Percentiles rank a stretch among this genome's conserved stretches.
phyloP scores from a whole-genome alignment of 345 rosid species.

The Corchorus capsularis region DNA sequence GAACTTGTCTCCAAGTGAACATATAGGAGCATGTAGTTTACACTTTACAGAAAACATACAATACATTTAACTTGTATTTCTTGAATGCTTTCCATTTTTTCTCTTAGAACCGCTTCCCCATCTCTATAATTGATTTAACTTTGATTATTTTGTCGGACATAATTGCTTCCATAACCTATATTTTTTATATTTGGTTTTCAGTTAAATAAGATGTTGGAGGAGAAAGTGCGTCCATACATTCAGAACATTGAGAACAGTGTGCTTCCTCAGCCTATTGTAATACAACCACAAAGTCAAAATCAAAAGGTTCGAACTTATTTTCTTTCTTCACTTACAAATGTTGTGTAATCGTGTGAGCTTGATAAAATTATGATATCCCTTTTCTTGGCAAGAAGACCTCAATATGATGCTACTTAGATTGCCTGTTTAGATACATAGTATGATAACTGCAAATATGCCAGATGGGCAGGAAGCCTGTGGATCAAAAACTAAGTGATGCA shows the following conservation, averaged over 20 bases:
- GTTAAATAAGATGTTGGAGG: slow-evolving; percentile 81
- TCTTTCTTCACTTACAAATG: background rate
- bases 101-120: background rate
- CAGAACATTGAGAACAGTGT: slow-evolving; percentile 47
- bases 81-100: background rate
- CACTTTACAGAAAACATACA: background rate
- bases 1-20: background rate
- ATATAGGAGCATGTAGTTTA: background rate
- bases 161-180: background rate
- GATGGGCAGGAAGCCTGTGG: background rate
- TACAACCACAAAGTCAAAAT: slow-evolving; percentile 48
- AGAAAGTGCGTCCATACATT: slow-evolving; percentile 76
- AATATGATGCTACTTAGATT: background rate
- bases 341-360: background rate
- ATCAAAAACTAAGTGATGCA: background rate
- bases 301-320: slow-evolving; percentile 37
- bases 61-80: background rate
- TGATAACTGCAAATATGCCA: background rate
- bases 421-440: background rate
- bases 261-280: slow-evolving; percentile 64
- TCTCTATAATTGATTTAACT: background rate
- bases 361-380: background rate
- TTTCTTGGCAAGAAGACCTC: background rate
- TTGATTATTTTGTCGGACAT: background rate
- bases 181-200: slow-evolving; percentile 27